Base-by-base conservation (phyloP, 441 rosid genomes). In the Populus trichocarpa region DNA sequence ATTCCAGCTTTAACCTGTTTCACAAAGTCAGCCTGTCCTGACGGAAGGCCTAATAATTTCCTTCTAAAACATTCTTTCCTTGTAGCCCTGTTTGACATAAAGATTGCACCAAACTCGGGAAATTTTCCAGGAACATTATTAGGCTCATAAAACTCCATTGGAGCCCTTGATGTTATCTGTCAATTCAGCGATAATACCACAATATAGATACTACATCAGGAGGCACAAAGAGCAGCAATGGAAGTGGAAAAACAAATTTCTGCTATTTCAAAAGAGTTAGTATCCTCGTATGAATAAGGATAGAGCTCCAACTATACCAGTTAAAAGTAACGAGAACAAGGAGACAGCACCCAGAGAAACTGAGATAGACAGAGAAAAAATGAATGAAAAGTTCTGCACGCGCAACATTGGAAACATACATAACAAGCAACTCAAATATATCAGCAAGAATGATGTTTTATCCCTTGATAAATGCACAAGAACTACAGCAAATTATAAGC, bases 71-170 rank as follows among this genome's bases (percentile, higher is more conserved):
- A 89, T 78, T 90, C 94, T 65, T 64, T 77, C 75, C 69, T 87
- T 0, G 91, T 88, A 20, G 78, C 85, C 61, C 23, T 68, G 70
- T 77, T 89, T 2, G 92, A 84, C 91, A 92, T 92, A 85, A 92
- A 92, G 61, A 92, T 92, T 0, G 97, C 97, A 63, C 97, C 94
- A 78, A 67, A 83, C 6, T 87, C 85, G 0, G 97, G 94, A 67
- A 67, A 42, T 67, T 76, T 35, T 63, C 96, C 93, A 71, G 73
- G 73, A 75, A 68, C 69, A 68, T 74, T 36, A 63, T 75, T 68
- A 73, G 74, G 75, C 73, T 70, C 78, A 71, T 74, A 69, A 71
- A 46, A 74, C 81, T 76, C 74, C 89, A 79, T 81, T 70, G 77
- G 72, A 76, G 30, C 72, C 77, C 78, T 70, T 66, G 25, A 0